Evolutionary conservation across 2,329 filamentous ascomycete species (phyloP).

Genomic region (Samsoniella hepiali): DNA sequence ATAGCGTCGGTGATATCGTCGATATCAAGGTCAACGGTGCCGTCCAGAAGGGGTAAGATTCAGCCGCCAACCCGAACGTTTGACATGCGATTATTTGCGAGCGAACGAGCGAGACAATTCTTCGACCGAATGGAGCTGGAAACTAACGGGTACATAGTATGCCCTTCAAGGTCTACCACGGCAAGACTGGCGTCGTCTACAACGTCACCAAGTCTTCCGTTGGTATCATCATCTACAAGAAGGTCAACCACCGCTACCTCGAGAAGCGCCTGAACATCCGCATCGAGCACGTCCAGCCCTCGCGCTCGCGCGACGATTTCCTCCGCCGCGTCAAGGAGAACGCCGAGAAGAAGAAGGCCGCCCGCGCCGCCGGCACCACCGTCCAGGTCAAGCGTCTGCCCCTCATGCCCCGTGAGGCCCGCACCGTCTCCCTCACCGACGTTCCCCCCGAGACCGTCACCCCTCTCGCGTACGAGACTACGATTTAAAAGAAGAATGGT

Average conservation of each 20-base stretch:
- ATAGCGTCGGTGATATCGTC: constrained; percentile 93
- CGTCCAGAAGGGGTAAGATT: constrained; percentile 87
- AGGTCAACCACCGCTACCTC: constrained; percentile 98
- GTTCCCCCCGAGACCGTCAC: constrained; percentile 88
- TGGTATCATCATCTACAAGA: constrained; percentile 99
- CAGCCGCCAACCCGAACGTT: constrained; percentile 8
- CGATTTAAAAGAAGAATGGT: constrained; percentile 66
- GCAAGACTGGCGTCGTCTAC: constrained; percentile 97
- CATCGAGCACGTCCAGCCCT: constrained; percentile 93
- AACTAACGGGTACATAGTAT: constrained; percentile 60
- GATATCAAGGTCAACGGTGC: constrained; percentile 99
- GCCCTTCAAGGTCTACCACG: constrained; percentile 99
- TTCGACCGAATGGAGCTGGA: background rate
- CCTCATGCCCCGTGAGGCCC: constrained; percentile 71
- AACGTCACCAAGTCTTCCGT: constrained; percentile 98
- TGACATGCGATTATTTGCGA: constrained; percentile 1
- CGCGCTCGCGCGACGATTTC: constrained; percentile 96
- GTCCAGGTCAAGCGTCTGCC: constrained; percentile 93
- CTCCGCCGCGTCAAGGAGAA: constrained; percentile 94
- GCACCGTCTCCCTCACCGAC: constrained; percentile 75
- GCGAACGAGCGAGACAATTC: background rate
- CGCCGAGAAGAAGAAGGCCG: constrained; percentile 86
- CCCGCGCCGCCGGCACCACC: constrained; percentile 82
- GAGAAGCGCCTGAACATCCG: constrained; percentile 99
- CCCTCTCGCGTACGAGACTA: constrained; percentile 95